These are phyloP conservation scores for Paxillus rubicundulus DNA, from an alignment of 768 basidiomycete species.

Conservation along the genomic window DNA sequence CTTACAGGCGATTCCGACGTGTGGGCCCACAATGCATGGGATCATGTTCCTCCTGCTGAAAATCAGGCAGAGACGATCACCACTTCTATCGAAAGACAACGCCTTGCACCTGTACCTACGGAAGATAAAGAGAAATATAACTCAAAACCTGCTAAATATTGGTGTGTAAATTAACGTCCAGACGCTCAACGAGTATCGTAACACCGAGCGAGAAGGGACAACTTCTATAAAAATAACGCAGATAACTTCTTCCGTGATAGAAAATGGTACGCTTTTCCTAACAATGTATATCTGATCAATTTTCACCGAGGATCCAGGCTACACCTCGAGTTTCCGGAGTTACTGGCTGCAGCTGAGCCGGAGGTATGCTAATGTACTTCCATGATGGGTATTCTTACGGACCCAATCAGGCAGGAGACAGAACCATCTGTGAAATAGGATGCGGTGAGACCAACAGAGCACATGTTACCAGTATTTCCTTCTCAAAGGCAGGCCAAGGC, in stretches of 20 bases:
- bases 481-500: slow-evolving; percentile 45
- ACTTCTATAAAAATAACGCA: slow-evolving; percentile 84
- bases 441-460: slow-evolving; percentile 58
- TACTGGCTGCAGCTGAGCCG: slow-evolving; percentile 63
- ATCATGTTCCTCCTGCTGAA: slow-evolving; percentile 80
- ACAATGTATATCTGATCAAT: not conserved
- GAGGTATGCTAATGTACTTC: slow-evolving; percentile 44
- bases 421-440: slow-evolving; percentile 82
- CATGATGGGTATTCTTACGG: not conserved
- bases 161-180: slow-evolving; percentile 43
- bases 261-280: slow-evolving; percentile 58
- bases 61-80: slow-evolving; percentile 77
- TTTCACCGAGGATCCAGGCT: slow-evolving; percentile 49
- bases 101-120: slow-evolving; percentile 65
- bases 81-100: slow-evolving; percentile 68
- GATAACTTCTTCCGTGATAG: slow-evolving; percentile 93
- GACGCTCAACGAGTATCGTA: slow-evolving; percentile 26
- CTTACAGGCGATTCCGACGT: slow-evolving; percentile 68
- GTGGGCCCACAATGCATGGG: slow-evolving; percentile 90
- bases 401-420: slow-evolving; percentile 66
- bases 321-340: slow-evolving; percentile 91
- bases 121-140: slow-evolving; percentile 72
- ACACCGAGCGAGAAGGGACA: slow-evolving; percentile 63
- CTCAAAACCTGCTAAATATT: slow-evolving; percentile 68
- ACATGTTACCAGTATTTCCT: not conserved